phyloP scores from a whole-genome alignment of 2,329 filamentous ascomycete genomes.

The Fusarium lyarnte region DNA sequence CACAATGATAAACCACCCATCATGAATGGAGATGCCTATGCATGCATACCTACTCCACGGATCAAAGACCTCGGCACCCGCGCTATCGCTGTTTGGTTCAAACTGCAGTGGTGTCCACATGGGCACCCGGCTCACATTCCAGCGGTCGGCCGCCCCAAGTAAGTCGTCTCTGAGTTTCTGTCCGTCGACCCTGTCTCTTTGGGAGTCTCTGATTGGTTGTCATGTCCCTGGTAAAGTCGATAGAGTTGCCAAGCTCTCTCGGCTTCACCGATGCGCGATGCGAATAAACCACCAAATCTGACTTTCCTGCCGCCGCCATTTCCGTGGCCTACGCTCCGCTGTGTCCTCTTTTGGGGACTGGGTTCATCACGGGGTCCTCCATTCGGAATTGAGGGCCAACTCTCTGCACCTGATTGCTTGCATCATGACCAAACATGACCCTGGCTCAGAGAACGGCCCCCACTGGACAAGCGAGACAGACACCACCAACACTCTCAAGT shows the following conservation, averaged over 20 bases:
- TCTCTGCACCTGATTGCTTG: conserved; percentile 15
- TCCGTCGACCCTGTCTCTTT: conserved; percentile 17
- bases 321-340: conserved; percentile 28
- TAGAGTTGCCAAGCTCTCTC: conserved; percentile 43
- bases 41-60: not conserved
- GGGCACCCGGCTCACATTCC: conserved; percentile 36
- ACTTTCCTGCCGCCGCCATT: conserved; percentile 27
- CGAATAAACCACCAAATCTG: conserved; percentile 35
- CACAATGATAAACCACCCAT: not conserved
- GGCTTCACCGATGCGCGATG: conserved; percentile 43
- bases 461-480: conserved; percentile 1
- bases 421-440: conserved; percentile 10
- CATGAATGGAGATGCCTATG: conserved; percentile 4
- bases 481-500: not conserved
- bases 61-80: conserved; percentile 20
- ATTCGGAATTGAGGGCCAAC: conserved; percentile 13
- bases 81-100: conserved; percentile 3
- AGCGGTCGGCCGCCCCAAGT: conserved; percentile 37
- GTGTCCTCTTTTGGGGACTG: conserved; percentile 29
- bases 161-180: conserved; percentile 18
- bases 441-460: not conserved
- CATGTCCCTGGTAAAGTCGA: conserved; percentile 12
- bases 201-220: conserved; percentile 27
- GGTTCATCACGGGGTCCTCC: conserved; percentile 27
- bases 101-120: conserved; percentile 18